Evolutionary conservation across 108 stramenopile species (phyloP).

Genomic region (Cylindrotheca closterium): DNA sequence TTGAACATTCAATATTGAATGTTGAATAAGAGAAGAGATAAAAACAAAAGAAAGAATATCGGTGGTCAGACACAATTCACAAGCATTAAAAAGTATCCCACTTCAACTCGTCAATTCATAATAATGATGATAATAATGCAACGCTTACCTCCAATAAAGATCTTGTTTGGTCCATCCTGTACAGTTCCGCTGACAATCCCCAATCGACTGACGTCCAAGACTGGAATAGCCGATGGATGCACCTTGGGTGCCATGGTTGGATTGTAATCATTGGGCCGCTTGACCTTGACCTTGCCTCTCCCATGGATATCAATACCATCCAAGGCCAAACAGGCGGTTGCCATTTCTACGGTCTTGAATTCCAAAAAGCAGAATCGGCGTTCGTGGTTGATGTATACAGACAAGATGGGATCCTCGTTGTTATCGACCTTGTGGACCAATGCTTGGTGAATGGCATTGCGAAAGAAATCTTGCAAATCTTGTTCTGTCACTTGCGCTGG

Average conservation of each 20-base stretch:
- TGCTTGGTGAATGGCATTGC: slow-evolving; percentile 70
- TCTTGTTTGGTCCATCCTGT: slow-evolving; percentile 96
- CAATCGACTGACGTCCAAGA: slow-evolving; percentile 69
- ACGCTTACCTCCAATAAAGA: slow-evolving; percentile 92
- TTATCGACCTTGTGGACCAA: slow-evolving; percentile 28
- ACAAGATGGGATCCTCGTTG: slow-evolving; percentile 83
- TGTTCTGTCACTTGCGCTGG: slow-evolving; percentile 76
- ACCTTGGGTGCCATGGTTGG: slow-evolving; percentile 76
- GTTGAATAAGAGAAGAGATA: not conserved
- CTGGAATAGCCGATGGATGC: slow-evolving; percentile 51
- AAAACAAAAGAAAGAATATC: not conserved
- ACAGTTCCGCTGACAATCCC: slow-evolving; percentile 88
- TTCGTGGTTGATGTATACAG: slow-evolving; percentile 92
- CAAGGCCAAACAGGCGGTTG: slow-evolving; percentile 87
- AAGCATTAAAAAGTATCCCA: not conserved
- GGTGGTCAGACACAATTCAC: not conserved
- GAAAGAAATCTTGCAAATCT: slow-evolving; percentile 84
- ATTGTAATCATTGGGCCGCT: slow-evolving; percentile 97
- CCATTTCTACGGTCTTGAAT: slow-evolving; percentile 92
- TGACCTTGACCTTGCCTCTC: slow-evolving; percentile 86
- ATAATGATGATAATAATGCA: not conserved
- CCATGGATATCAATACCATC: slow-evolving; percentile 89
- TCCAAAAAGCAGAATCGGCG: slow-evolving; percentile 95
- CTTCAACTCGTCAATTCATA: not conserved
- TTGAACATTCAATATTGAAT: not conserved